Percentiles rank a stretch among this genome's conserved stretches.
Conservation (phyloP, 371 early-diverging fungal species). For the Fennellomyces sp. region DNA sequence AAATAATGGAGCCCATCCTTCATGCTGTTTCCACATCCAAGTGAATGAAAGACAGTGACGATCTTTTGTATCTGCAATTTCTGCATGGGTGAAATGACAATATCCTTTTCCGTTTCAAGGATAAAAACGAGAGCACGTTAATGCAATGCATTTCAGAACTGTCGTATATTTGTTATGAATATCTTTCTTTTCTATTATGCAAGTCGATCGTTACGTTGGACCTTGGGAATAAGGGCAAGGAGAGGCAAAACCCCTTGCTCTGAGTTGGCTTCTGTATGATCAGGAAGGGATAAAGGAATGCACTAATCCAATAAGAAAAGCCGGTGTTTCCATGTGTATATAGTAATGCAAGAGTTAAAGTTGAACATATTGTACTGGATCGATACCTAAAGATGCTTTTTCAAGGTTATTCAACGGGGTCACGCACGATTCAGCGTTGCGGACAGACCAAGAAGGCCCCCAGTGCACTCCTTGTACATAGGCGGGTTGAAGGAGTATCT, state of each 20-base stretch:
- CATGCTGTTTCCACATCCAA: too few relatives aligned
- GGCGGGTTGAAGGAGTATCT: background rate
- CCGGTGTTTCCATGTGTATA: background rate
- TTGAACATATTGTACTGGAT: background rate
- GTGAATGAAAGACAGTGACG: too few relatives aligned
- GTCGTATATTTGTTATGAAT: background rate
- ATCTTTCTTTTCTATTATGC: constrained; percentile 1
- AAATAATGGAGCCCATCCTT: too few relatives aligned
- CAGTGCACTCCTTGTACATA: too few relatives aligned
- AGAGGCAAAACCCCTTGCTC: background rate
- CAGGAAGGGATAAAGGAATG: background rate
- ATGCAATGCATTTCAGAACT: background rate
- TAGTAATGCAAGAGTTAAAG: background rate
- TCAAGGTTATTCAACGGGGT: background rate
- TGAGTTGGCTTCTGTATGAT: background rate
- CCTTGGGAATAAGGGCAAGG: background rate
- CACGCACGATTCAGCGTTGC: background rate
- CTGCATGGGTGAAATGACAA: background rate
- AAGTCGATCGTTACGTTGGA: background rate
- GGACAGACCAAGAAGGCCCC: background rate
- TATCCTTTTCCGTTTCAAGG: background rate
- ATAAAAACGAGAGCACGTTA: background rate
- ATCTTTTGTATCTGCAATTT: background rate
- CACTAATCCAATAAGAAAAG: background rate
- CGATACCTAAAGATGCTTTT: background rate